These are phyloP conservation scores for Daldinia caldariorum DNA, from an alignment of 495 filamentous ascomycete genomes.

Conservation along the genomic window DNA sequence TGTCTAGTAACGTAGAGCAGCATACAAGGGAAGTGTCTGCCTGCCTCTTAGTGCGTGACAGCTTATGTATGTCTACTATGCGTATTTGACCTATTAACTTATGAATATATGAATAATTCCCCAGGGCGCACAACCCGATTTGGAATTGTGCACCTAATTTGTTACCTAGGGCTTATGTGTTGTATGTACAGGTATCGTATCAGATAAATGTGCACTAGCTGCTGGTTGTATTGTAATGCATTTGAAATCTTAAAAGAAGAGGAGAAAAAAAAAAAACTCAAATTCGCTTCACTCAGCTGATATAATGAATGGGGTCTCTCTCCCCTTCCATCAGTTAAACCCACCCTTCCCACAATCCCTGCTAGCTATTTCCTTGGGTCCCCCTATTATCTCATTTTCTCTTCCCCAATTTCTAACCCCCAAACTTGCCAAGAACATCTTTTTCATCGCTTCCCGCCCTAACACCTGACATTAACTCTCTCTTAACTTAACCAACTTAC, in stretches of 20 bases:
- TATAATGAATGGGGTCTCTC: constrained; percentile 21
- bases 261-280: background rate
- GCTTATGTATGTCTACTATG: background rate
- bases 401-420: constrained; percentile 41
- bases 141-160: background rate
- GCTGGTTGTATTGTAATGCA: background rate
- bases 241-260: background rate
- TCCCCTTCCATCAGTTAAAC: background rate
- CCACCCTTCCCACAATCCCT: constrained; percentile 19
- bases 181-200: background rate
- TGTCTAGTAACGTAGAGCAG: constrained; percentile 23
- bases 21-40: constrained; percentile 9
- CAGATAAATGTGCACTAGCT: background rate
- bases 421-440: constrained; percentile 52
- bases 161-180: background rate
- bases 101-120: constrained; percentile 15
- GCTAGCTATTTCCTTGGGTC: constrained; percentile 21
- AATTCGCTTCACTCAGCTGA: constrained; percentile 37
- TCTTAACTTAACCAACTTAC: constrained; percentile 11
- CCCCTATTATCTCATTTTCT: constrained; percentile 42
- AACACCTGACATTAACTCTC: background rate
- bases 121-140: constrained; percentile 15
- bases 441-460: constrained; percentile 43
- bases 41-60: background rate
- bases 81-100: constrained; percentile 1